phyloP scores from a whole-genome alignment of 371 early-diverging fungal genomes.

The Blakeslea trispora region DNA sequence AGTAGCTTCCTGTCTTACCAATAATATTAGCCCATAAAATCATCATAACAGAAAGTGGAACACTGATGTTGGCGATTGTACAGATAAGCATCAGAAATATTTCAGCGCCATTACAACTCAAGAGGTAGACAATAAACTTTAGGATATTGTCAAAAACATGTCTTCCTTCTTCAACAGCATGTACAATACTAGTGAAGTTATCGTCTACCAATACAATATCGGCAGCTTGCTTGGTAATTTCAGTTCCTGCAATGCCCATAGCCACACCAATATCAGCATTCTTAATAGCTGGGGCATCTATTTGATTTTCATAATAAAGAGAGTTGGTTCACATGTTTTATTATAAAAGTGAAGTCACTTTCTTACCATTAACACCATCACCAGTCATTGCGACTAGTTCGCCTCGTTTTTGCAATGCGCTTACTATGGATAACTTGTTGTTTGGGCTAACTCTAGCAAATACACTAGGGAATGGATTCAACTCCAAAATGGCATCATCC shows the following conservation, averaged over 20 bases:
- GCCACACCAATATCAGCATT: slow-evolving; percentile 91
- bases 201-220: slow-evolving; percentile 85
- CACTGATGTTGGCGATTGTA: slow-evolving; percentile 46
- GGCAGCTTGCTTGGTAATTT: slow-evolving; percentile 87
- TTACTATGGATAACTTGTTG: slow-evolving; percentile 95
- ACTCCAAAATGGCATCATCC: slow-evolving; percentile 76
- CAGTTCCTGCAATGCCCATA: slow-evolving; percentile 88
- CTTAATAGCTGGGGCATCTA: slow-evolving; percentile 92
- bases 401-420: slow-evolving; percentile 82
- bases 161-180: slow-evolving; percentile 78
- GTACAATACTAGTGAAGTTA: slow-evolving; percentile 80
- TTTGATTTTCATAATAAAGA: slow-evolving; percentile 40
- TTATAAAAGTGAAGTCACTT: too few relatives aligned
- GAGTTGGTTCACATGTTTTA: too few relatives aligned
- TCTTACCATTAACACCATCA: slow-evolving; percentile 79
- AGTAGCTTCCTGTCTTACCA: slow-evolving; percentile 24
- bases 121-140: slow-evolving; percentile 84
- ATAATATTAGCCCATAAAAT: slow-evolving; percentile 51
- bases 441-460: slow-evolving; percentile 96
- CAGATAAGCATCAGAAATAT: slow-evolving; percentile 64
- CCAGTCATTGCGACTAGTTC: slow-evolving; percentile 84
- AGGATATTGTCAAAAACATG: slow-evolving; percentile 87
- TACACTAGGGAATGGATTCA: slow-evolving; percentile 87
- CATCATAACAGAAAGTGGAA: slow-evolving; percentile 54
- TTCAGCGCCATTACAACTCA: slow-evolving; percentile 83